Evolutionary conservation across 2,329 filamentous ascomycete species (phyloP), one percentile per base, ranked within the genome.

Genomic region (Calycina marina): DNA sequence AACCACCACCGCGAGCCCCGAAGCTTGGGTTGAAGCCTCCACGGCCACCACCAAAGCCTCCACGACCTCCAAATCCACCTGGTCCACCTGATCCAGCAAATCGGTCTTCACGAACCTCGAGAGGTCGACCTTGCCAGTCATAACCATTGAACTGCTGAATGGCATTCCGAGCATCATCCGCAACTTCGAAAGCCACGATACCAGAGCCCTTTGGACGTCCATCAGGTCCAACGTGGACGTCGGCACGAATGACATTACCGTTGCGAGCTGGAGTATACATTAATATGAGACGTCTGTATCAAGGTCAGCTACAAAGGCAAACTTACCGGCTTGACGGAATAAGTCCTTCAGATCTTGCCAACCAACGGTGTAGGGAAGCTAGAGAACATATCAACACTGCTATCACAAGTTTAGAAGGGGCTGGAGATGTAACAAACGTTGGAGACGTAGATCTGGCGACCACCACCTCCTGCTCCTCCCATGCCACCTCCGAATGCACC

Each of bases 301-400:
- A 30, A 36, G 31, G 43, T 48, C 44, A 49, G 49, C 40, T 35
- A 37, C 36, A 38, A 32, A 45, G 37, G 34, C 39, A 40, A 31
- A 67, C 84, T 69, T 68, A 93, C 86, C 83, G 62, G 90, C 86
- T 70, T 94, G 86, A 53, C 90, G 82, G 69, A 98, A 98, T 46
- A 98, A 69, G 59, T 98, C 90, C 64, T 98, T 98, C 48, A 98
- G 65, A 59, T 98, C 90, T 62, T 98, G 90, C 90, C 90, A 98
- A 56, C 90, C 90, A 49, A 93, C 83, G 44, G 84, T 93, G 63
- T 86, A 98, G 13, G 90, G 90, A 48, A 98, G 81, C 90, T 98
- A 48, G 42, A 35, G 38, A 42, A 49, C 52, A 43, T 50, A 56
- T 59, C 48, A 64, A 58, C 47, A 50, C 20, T 32, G 33, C 37